Conservation (phyloP, 2,329 filamentous ascomycete species). For the Fusarium sp. region DNA sequence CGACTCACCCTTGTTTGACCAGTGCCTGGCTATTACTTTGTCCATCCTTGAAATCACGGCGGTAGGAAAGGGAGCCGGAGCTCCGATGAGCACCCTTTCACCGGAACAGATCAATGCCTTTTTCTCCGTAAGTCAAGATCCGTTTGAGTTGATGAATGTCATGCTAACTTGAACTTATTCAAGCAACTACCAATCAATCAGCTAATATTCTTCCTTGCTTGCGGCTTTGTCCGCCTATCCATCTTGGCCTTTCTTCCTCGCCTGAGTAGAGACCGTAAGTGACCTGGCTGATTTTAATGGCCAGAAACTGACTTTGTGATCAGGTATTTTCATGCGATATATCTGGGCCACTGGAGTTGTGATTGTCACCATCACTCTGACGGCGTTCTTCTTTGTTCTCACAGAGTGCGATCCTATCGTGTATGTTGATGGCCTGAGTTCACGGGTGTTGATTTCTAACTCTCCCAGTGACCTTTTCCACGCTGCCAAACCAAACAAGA, state of each 20-base stretch:
- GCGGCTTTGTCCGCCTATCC: conserved; percentile 40
- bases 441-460: background rate
- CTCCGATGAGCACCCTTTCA: conserved; percentile 23
- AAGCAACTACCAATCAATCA: conserved; percentile 35
- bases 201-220: conserved; percentile 33
- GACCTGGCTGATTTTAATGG: background rate
- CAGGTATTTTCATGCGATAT: conserved; percentile 31
- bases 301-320: background rate
- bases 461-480: conserved; percentile 35
- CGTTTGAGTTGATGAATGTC: rapidly evolving
- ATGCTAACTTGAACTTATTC: background rate
- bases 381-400: conserved; percentile 37
- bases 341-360: conserved; percentile 26
- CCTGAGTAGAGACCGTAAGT: conserved; percentile 33
- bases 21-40: conserved; percentile 30
- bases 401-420: conserved; percentile 36
- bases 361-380: conserved; percentile 24
- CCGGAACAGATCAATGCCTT: conserved; percentile 20
- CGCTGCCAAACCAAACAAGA: conserved; percentile 13
- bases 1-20: background rate
- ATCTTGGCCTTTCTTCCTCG: conserved; percentile 39
- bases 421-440: conserved; percentile 6
- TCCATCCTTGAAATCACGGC: conserved; percentile 32
- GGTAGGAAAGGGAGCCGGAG: conserved; percentile 30
- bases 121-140: conserved; percentile 30